Base-by-base conservation (phyloP, 495 filamentous ascomycete genomes). In the Penicillium parvum region DNA sequence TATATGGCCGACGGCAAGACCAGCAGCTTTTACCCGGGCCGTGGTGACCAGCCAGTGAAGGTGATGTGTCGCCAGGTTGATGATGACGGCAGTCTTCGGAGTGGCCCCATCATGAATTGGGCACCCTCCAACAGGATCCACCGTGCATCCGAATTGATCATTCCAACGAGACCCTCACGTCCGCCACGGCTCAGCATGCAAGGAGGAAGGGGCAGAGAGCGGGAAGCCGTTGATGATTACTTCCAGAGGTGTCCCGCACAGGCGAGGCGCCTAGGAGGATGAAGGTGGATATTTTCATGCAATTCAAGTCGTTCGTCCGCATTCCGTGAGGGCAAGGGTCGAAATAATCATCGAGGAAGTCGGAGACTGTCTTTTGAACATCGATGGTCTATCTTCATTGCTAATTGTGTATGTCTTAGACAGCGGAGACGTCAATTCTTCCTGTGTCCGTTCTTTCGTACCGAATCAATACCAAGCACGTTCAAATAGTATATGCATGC, bases 1-100 rank as follows among this genome's bases (percentile, higher is more conserved):
- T 68, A 57, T 36, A 40, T 53, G 23, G 56, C 56, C 4, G 66
- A 66, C 17, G 63, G 61, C 35, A 70, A 70, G 34, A 43, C 47
- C 2, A 49, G 37, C 27, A 51, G 44, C 30, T 39, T 47, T 11
- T 51, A 48, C 22, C 63, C 61, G 4, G 60, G 61, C 26, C 26
- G 47, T 29, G 64, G 55, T 7, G 44, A 60, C 19, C 52, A 55
- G 19, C 44, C 58, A 1, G 45, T 54, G 1, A 68, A 66, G 37
- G 37, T 37, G 18, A 15, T 23, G 16, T 30, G 28, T 10, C 28
- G 38, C 8, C 26, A 32, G 10, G 7, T 36, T 18, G 12, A 36
- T 19, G 49, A 52, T 7, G 54, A 62, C 17, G 54, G 49, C 12
- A 51, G 49, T 14, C 29, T 57, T 16, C 49, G 57, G 23, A 58